Evolutionary conservation across 257 asterid species (phyloP).

Genomic region (Nicotiana tabacum): DNA sequence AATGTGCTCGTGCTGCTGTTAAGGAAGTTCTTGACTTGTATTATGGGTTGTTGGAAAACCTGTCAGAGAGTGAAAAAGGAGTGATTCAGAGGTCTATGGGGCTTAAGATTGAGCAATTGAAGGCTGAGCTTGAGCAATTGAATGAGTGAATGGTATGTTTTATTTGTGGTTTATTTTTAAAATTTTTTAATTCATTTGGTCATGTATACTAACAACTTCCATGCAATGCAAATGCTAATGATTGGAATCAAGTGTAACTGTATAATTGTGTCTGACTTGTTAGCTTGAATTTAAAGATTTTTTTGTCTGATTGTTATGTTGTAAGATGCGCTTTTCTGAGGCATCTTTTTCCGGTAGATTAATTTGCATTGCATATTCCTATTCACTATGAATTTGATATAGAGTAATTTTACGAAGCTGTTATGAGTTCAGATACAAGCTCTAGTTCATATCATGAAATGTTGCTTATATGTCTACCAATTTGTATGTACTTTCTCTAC

Average conservation of each 20-base stretch:
- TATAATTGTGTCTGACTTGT: neutral
- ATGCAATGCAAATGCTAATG: neutral
- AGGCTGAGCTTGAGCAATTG: slow-evolving; percentile 83
- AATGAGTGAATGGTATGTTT: slow-evolving; percentile 38
- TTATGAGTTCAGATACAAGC: neutral
- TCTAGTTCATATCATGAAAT: neutral
- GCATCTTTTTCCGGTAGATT: neutral
- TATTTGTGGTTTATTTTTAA: neutral
- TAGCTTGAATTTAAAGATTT: neutral
- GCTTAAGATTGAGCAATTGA: slow-evolving; percentile 90
- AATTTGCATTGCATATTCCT: neutral
- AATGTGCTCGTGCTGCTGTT: slow-evolving; percentile 89
- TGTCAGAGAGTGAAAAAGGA: slow-evolving; percentile 57
- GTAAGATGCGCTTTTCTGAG: neutral
- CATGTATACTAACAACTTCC: neutral
- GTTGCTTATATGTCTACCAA: neutral
- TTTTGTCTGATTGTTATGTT: neutral
- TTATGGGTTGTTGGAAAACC: slow-evolving; percentile 43
- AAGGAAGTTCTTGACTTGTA: slow-evolving; percentile 67
- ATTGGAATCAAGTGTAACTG: neutral
- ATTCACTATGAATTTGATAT: neutral
- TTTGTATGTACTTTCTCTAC: neutral
- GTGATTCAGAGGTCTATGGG: slow-evolving; percentile 90
- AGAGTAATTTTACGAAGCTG: neutral
- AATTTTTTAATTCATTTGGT: neutral